phyloP scores from a whole-genome alignment of 345 rosid genomes.

The Camelina neglecta region DNA sequence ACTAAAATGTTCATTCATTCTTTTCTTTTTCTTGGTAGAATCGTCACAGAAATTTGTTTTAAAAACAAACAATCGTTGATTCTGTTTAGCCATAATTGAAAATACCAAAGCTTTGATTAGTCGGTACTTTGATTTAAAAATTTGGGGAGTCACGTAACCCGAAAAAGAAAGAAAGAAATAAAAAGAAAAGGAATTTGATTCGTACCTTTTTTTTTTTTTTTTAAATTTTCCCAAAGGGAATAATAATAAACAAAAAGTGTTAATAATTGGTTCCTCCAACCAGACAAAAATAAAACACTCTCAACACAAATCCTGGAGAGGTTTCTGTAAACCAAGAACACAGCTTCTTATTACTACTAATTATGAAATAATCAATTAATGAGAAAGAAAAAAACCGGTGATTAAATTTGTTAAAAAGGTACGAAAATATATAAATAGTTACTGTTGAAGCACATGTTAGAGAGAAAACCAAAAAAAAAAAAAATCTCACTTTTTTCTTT shows the following conservation, averaged over 20 bases:
- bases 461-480: neutral
- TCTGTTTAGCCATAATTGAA: constrained; percentile 2
- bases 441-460: constrained; percentile 40
- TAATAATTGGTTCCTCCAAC: constrained; percentile 39
- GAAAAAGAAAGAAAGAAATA: constrained; percentile 16
- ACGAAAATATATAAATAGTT: neutral
- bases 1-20: neutral
- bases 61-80: neutral
- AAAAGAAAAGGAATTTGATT: constrained; percentile 38
- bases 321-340: constrained; percentile 24
- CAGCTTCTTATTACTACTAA: neutral
- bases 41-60: neutral
- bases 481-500: constrained; percentile 18
- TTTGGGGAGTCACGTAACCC: constrained; percentile 17
- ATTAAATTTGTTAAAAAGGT: neutral
- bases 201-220: constrained; percentile 24
- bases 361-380: neutral
- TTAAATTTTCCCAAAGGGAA: constrained; percentile 17
- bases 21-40: neutral
- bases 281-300: constrained; percentile 34
- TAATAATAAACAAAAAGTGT: neutral
- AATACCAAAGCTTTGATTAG: neutral
- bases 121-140: neutral
- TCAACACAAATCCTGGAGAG: constrained; percentile 39
- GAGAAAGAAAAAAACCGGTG: neutral